Percentiles rank a stretch among this genome's conserved stretches.
Conservation (phyloP, 2,329 filamentous ascomycete genomes). For the Sarocladium brachiariae region DNA sequence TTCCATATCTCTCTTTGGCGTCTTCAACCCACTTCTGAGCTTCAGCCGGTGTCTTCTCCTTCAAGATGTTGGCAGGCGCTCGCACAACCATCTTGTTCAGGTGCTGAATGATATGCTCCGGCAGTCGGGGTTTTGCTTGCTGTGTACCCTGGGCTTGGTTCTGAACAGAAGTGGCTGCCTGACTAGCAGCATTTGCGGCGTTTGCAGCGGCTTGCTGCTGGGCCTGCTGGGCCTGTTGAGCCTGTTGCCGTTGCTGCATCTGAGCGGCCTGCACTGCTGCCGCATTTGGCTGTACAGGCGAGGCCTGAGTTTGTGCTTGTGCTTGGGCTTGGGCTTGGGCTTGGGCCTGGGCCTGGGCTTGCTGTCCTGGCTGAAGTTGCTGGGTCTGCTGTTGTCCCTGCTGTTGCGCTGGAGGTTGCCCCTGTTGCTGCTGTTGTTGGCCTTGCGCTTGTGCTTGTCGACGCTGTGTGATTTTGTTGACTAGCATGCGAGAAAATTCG, state of each 20-base stretch:
- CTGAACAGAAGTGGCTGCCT: background rate
- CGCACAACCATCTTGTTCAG: background rate
- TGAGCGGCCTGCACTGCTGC: background rate
- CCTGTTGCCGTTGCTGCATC: constrained; percentile 20
- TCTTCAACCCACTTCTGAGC: constrained; percentile 10
- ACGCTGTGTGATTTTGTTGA: constrained; percentile 41
- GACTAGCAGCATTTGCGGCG: background rate
- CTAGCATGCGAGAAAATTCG: constrained; percentile 54
- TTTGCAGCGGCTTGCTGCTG: background rate
- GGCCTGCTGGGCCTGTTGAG: constrained; percentile 26
- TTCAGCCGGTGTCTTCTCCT: constrained; percentile 9
- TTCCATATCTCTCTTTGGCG: constrained; percentile 9
- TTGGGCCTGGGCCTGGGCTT: constrained; percentile 16
- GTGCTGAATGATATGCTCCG: constrained; percentile 5
- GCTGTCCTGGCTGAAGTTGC: constrained; percentile 14
- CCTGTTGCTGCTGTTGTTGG: constrained; percentile 22
- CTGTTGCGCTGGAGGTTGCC: constrained; percentile 20
- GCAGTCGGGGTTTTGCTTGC: background rate
- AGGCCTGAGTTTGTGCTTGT: constrained; percentile 14
- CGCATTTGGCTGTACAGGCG: constrained; percentile 13
- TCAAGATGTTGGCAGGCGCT: background rate
- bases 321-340: constrained; percentile 11
- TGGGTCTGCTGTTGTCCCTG: constrained; percentile 15
- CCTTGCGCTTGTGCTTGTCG: constrained; percentile 19
- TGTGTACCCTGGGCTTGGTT: background rate